Evolutionary conservation across 176 grass and related monocot genomes (phyloP), one percentile per base, ranked within the genome.

Genomic region (Alopecurus myosuroides): DNA sequence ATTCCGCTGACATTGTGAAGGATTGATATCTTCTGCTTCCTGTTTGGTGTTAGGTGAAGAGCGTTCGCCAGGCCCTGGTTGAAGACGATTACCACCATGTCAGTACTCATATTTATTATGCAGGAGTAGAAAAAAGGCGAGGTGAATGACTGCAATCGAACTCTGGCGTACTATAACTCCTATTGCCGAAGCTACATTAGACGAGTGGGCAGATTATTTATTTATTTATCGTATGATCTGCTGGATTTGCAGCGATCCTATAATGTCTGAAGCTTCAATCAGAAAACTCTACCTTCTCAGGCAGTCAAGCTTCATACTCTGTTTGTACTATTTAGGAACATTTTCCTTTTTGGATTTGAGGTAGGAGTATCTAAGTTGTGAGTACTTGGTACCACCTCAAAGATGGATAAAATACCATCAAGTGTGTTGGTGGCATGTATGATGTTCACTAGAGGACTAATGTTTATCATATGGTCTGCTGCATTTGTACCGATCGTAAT

Each of bases 1-100:
- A 94, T 86, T n/a, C 93, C 93, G 9, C 82, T 94, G 39, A 92
- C 82, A 19, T 94, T 87, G 30, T 92, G 90, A 61, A 94, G 93
- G 49, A 94, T 81, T 1, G 85, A 68, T 45, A 94, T 67, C 60
- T 81, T 84, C 67, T 75, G 84, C 55, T 92, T 90, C 41, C 58
- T 90, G 23, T 66, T 87, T 49, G 75, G 30, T 49, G 29, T 82
- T 19, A 90, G 14, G 74, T 80, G 88, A 20, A 87, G 55, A 58
- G 80, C 45, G 18, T 74, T 87, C 50, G 67, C 66, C 26, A 90
- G 19, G 46, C 80, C 84, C 88, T 90, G 67, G 29, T 87, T 83
- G 17, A 9, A 56, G 65, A 35, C 12, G 6, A 26, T 71, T 40
- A 36, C 1, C 40, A 73, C 36, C 63, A 77, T 82, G 63, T 85